A percentile compares a stretch with the other conserved stretches of the same genome.
phyloP scores from a whole-genome alignment of 306 rosid species.

The Glycine latifolia region DNA sequence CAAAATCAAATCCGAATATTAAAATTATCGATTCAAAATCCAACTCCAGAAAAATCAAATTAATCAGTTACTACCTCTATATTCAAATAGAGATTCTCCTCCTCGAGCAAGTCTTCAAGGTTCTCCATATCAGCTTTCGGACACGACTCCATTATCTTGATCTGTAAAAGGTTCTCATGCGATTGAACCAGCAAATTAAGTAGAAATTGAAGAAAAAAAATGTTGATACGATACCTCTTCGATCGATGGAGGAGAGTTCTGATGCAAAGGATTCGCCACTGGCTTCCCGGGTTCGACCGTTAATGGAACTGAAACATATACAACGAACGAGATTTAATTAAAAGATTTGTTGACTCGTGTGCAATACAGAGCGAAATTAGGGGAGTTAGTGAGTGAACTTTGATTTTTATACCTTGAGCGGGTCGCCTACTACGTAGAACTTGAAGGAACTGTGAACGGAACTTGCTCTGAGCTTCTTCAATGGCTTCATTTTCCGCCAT shows the following conservation, averaged over 20 bases:
- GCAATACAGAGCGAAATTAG: not conserved
- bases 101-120: constrained; percentile 63
- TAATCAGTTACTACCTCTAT: constrained; percentile 71
- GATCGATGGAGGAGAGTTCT: constrained; percentile 51
- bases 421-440: constrained; percentile 63
- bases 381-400: not conserved
- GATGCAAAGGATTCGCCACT: constrained; percentile 60
- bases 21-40: constrained; percentile 1
- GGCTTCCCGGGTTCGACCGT: constrained; percentile 63
- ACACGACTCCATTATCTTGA: constrained; percentile 67
- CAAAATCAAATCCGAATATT: constrained; percentile 27
- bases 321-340: not conserved
- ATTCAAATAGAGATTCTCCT: constrained; percentile 75
- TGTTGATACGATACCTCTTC: constrained; percentile 62
- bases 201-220: not conserved
- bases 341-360: not conserved
- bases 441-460: constrained; percentile 64
- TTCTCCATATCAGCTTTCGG: constrained; percentile 59
- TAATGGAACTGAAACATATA: constrained; percentile 64
- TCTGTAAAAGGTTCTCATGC: constrained; percentile 2
- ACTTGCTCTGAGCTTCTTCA: constrained; percentile 52
- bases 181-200: constrained; percentile 1
- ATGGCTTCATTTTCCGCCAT: constrained; percentile 52
- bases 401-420: constrained; percentile 52
- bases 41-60: not conserved